Evolutionary conservation across 768 basidiomycete species (phyloP).

Genomic region (Gyrodon lividus): DNA sequence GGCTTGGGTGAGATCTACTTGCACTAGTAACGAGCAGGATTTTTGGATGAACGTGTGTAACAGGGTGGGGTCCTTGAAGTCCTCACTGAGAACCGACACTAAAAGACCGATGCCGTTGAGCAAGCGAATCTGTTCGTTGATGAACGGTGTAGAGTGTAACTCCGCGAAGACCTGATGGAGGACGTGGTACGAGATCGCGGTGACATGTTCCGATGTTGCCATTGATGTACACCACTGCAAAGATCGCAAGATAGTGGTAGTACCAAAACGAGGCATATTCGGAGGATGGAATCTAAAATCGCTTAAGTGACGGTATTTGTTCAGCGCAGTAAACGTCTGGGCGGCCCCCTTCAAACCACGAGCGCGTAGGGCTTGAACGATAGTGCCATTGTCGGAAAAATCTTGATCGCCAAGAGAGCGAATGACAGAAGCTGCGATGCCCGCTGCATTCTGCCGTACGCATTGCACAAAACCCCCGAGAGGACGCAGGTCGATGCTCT

Average conservation of each 20-base stretch:
- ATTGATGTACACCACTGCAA: conserved; percentile 57
- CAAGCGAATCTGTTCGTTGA: conserved; percentile 81
- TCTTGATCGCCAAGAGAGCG: conserved; percentile 70
- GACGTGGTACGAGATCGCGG: conserved; percentile 75
- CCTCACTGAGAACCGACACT: conserved; percentile 57
- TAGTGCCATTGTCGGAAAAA: conserved; percentile 48
- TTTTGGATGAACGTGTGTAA: conserved; percentile 71
- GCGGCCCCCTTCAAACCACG: conserved; percentile 36
- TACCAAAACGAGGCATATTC: conserved; percentile 61
- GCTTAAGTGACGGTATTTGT: conserved; percentile 47
- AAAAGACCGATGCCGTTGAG: conserved; percentile 73
- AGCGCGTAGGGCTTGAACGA: conserved; percentile 44
- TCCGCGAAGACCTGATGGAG: conserved; percentile 69
- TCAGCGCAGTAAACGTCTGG: conserved; percentile 49
- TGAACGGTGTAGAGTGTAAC: conserved; percentile 63
- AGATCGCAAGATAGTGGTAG: conserved; percentile 50
- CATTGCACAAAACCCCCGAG: conserved; percentile 34
- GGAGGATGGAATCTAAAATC: conserved; percentile 57
- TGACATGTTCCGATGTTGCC: conserved; percentile 40
- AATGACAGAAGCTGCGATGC: conserved; percentile 57
- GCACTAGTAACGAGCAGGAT: conserved; percentile 59
- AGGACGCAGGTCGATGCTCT: conserved; percentile 31
- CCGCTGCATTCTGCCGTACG: conserved; percentile 49
- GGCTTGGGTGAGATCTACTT: conserved; percentile 63
- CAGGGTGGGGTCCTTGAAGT: conserved; percentile 57